Base-by-base conservation (phyloP, 2,329 filamentous ascomycete genomes). In the Cladosporium sp. region DNA sequence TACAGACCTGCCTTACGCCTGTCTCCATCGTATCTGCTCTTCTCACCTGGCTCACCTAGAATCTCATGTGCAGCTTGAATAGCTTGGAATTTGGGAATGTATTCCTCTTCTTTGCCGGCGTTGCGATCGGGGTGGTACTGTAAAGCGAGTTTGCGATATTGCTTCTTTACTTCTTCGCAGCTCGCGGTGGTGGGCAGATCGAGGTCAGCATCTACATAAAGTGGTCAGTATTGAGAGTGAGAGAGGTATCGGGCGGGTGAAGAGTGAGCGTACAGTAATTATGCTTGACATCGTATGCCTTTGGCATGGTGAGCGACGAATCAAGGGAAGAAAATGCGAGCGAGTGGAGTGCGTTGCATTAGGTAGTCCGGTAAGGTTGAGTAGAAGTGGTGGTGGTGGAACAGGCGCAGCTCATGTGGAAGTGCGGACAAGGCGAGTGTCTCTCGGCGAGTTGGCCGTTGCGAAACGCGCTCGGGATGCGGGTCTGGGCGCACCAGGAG, bases 61-160 rank as follows among this genome's bases (percentile, higher is more conserved):
- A 97, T 84, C 76, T 97, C 93, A 75, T 96, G 89, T 26, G 93
- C 93, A 4, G 90, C 87, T 78, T 96, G 92, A 59, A 97, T 96
- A 59, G 89, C 86, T 77, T 96, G 91, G 74, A 97, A 97, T 74
- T 92, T 91, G 36, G 90, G 84, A 70, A 91, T 92, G 75, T 90
- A 90, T 74, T 94, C 92, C 66, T 86, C 80, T 79, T 96, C 92
- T 74, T 87, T 87, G 61, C 93, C 93, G 12, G 90, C 92, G 74
- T 97, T 96, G 67, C 93, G 90, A 77, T 97, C 93, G 8, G 93
- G 93, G 74, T 97, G 93, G 74, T 91, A 96, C 77, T 91, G 91
- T 57, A 96, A 83, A 58, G 92, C 92, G 74, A 96, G 86, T 78
- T 92, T 93, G 71, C 90, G 87, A 78, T 93, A 97, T 74, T 93